Evolutionary conservation across 495 filamentous ascomycete species (phyloP).

Genomic region (Annulohypoxylon bovei): DNA sequence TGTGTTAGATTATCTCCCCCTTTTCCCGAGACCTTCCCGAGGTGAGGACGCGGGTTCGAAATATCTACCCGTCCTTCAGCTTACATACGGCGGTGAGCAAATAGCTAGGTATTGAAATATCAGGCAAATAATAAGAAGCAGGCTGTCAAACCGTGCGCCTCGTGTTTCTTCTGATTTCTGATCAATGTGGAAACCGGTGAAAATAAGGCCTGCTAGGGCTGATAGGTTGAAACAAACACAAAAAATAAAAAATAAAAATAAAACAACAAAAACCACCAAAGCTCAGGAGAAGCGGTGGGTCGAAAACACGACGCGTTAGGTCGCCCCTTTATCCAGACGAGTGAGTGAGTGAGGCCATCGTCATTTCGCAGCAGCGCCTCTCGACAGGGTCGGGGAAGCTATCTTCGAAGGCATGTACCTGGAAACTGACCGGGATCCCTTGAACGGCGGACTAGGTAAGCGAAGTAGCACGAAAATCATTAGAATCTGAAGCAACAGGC

Average conservation of each 20-base stretch:
- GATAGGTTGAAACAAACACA: neutral
- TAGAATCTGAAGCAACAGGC: constrained; percentile 40
- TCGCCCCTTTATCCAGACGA: constrained; percentile 31
- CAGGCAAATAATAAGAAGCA: neutral
- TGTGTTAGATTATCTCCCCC: neutral
- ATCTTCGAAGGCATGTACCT: constrained; percentile 34
- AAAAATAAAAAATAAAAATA: constrained; percentile 12
- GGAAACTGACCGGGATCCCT: constrained; percentile 30
- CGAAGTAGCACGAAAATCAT: constrained; percentile 25
- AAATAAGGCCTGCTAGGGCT: neutral
- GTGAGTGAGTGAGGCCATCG: constrained; percentile 35
- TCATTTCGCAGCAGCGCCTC: constrained; percentile 37
- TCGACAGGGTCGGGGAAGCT: constrained; percentile 18
- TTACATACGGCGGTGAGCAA: neutral
- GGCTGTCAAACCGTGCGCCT: neutral
- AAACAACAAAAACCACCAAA: constrained; percentile 14
- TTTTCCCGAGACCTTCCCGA: neutral
- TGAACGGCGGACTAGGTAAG: constrained; percentile 15
- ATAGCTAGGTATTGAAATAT: neutral
- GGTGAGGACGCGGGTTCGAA: neutral
- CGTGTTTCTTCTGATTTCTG: neutral
- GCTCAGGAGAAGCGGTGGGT: constrained; percentile 15
- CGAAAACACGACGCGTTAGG: constrained; percentile 16
- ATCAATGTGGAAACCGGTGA: neutral
- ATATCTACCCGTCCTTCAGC: neutral